Percentiles rank a stretch among this genome's conserved stretches.
These are phyloP conservation scores for Candida ovalis DNA, from an alignment of 805 yeast species.

Conservation along the genomic window DNA sequence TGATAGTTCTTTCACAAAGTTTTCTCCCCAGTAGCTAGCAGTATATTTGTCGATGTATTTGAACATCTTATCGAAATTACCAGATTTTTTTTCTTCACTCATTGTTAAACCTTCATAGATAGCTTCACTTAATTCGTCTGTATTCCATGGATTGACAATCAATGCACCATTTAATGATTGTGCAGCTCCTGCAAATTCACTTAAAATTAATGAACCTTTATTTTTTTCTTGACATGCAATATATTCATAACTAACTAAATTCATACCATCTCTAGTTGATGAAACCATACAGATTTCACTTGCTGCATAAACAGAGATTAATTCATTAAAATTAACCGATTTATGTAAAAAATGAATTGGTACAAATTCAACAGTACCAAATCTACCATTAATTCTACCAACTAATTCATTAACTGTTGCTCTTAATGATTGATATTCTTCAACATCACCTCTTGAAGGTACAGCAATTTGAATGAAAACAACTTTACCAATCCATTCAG, in stretches of 20 bases:
- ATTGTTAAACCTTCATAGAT: slow-evolving; percentile 83
- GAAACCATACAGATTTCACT: slow-evolving; percentile 91
- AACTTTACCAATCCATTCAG: slow-evolving; percentile 98
- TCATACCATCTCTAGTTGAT: slow-evolving; percentile 98
- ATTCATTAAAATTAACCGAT: slow-evolving; percentile 84
- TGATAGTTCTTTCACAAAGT: slow-evolving; percentile 79
- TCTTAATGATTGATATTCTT: slow-evolving; percentile 90
- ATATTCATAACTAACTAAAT: slow-evolving; percentile 91
- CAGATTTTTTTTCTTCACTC: slow-evolving; percentile 72
- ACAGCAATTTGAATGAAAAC: slow-evolving; percentile 95
- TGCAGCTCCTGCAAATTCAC: slow-evolving; percentile 99
- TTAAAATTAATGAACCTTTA: slow-evolving; percentile 81
- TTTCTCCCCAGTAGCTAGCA: slow-evolving; percentile 95
- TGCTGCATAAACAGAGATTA: slow-evolving; percentile 79
- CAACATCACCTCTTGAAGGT: slow-evolving; percentile 96
- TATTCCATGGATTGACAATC: slow-evolving; percentile 97
- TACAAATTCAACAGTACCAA: slow-evolving; percentile 95
- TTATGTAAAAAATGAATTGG: slow-evolving; percentile 97
- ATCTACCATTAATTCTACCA: slow-evolving; percentile 93
- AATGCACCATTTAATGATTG: slow-evolving; percentile 93
- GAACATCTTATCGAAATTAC: slow-evolving; percentile 81
- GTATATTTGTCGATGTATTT: slow-evolving; percentile 90
- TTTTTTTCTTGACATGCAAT: slow-evolving; percentile 86
- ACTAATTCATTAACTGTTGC: slow-evolving; percentile 95
- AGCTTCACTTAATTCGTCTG: slow-evolving; percentile 85